These are phyloP conservation scores for Clausena lansium DNA, from an alignment of 345 rosid species.

Conservation along the genomic window DNA sequence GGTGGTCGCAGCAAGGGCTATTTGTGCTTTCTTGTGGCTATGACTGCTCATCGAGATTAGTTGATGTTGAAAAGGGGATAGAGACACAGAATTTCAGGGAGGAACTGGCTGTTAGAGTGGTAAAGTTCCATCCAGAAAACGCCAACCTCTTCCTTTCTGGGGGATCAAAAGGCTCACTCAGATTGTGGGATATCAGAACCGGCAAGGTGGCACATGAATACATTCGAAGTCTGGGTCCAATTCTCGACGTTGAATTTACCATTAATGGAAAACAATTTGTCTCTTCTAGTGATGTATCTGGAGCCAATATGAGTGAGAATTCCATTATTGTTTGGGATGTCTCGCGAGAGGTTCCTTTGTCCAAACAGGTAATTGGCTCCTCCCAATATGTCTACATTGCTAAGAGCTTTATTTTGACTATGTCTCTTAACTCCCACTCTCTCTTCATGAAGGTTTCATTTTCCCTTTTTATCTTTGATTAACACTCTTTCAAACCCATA, in stretches of 20 bases:
- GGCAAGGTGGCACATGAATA: slow-evolving; percentile 58
- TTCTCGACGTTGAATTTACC: slow-evolving; percentile 82
- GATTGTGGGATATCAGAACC: slow-evolving; percentile 77
- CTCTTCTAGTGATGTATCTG: slow-evolving; percentile 78
- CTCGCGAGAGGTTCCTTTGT: slow-evolving; percentile 64
- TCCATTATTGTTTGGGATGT: slow-evolving; percentile 80
- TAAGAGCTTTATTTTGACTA: slow-evolving; percentile 11
- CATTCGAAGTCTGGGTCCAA: slow-evolving; percentile 53
- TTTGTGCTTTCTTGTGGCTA: slow-evolving; percentile 79
- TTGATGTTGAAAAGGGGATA: slow-evolving; percentile 73
- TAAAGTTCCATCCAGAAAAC: slow-evolving; percentile 66
- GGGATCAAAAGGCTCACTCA: slow-evolving; percentile 68
- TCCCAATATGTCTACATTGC: slow-evolving; percentile 4
- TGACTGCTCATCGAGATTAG: slow-evolving; percentile 63
- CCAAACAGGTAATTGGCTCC: slow-evolving; percentile 65
- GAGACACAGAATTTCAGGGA: slow-evolving; percentile 63
- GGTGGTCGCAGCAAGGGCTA: slow-evolving; percentile 58
- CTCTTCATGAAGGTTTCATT: background rate
- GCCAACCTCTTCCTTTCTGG: slow-evolving; percentile 76
- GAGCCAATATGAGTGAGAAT: slow-evolving; percentile 72
- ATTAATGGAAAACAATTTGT: slow-evolving; percentile 61
- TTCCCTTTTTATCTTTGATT: background rate
- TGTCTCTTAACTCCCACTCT: background rate
- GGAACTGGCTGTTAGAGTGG: slow-evolving; percentile 62
- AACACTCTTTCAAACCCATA: background rate